Base-by-base conservation (phyloP, 2,329 filamentous ascomycete species). In the Dactylonectria estremocensis region DNA sequence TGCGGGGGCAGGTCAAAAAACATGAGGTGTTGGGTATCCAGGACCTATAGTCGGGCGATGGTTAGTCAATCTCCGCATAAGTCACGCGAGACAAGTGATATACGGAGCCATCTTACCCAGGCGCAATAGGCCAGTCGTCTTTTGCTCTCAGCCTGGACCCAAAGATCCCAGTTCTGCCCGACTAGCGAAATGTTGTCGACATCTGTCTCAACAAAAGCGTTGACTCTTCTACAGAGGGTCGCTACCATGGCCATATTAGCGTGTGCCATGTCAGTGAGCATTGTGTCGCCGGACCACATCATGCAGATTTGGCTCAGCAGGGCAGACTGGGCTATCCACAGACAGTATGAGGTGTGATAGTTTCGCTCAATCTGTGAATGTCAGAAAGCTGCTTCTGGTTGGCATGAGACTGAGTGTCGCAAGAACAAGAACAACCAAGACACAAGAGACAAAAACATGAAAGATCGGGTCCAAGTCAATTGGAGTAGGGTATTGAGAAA, bases 121-220 rank as follows among this genome's bases (percentile, higher is more conserved):
- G 46, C 46, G 10, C 46, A 49, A 28, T 49, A 49, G 11, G 11
- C 46, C 10, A 49, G 20, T 14, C 46, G 46, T 16, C 46, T 49
- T 49, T 49, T 49, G 7, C 46, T 49, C 46, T 49, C 46, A 18
- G 46, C 22, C 46, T 49, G 20, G 10, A 49, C 46, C 46, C 46
- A 49, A 16, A 11, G 16, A 28, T 49, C 46, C 46, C 46, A 49
- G 14, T 14, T 49, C 46, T 20, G 20, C 46, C 28, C 46, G 20
- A 3, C 28, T 28, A 24, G 46, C 46, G 20, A 49, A 6, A 49
- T 5, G 22, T 28, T 28, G 20, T 11, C 46, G 20, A 3, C 24
- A 13, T 49, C 46, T 6, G 22, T 28, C 8, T 49, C 46, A 24
- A 7, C 13, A 14, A 49, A 49, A 2, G 46, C 22, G 14, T 49